These are phyloP conservation scores for Phanerochaete sordida DNA, from an alignment of 768 basidiomycete species.

Conservation along the genomic window DNA sequence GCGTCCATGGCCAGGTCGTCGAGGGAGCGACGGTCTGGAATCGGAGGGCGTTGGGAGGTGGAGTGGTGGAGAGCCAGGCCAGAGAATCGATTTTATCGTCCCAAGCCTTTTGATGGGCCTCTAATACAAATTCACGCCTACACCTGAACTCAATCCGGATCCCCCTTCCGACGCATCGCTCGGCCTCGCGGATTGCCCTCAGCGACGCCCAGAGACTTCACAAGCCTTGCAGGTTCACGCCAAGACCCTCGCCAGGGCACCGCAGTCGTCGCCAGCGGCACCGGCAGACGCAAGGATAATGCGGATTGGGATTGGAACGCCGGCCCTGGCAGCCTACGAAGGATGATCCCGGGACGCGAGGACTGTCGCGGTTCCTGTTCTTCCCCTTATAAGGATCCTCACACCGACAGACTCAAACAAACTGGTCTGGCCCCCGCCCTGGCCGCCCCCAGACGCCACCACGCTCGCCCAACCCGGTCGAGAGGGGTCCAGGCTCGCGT, in stretches of 20 bases:
- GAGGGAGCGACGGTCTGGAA: not conserved
- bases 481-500: not conserved
- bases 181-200: not conserved
- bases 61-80: slow-evolving; percentile 2
- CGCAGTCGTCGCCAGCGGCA: too few species aligned
- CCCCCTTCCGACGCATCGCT: not conserved
- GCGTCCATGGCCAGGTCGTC: not conserved
- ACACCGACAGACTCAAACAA: slow-evolving; percentile 1
- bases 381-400: not conserved
- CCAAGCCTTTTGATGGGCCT: not conserved
- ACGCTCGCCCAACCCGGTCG: not conserved
- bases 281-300: too few species aligned
- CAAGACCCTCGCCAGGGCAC: too few species aligned
- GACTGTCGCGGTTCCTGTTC: slow-evolving; percentile 1
- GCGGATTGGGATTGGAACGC: not conserved
- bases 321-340: not conserved
- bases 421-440: not conserved
- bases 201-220: not conserved
- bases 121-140: not conserved
- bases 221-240: too few species aligned
- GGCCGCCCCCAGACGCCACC: not conserved
- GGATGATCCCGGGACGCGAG: not conserved
- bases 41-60: not conserved
- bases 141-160: not conserved
- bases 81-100: slow-evolving; percentile 3